Evolutionary conservation across 2,329 filamentous ascomycete genomes (phyloP), one percentile per base, ranked within the genome.

Genomic region (Diaporthe citri): DNA sequence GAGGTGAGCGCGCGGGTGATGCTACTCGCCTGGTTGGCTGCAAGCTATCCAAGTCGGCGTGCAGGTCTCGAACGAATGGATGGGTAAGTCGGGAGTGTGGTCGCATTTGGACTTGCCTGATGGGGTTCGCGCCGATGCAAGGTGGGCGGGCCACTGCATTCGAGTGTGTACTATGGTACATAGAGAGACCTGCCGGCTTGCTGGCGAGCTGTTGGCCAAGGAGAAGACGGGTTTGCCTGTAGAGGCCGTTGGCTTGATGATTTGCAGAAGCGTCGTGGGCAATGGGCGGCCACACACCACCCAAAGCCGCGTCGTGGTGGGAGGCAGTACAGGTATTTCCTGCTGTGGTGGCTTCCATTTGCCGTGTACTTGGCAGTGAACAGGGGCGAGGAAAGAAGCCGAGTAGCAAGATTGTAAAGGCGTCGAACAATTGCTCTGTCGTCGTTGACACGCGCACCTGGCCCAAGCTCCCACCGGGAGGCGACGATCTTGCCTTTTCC

Each of bases 21-120:
- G 46, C n/a, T 20, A 72, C 64, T 34, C 70, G 57, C 34, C 34
- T 64, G 70, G 46, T 28, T 64, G n/a, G 46, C 70, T 72, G 57
- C 70, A 52, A 55, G 57, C 34, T 28, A 48, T 34, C 48, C 64
- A 69, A 69, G 64, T 15, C 48, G 46, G 67, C 22, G 64, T 72
- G 70, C 70, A 72, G 56, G 52, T 72, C 57, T 72, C n/a, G 56
- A 72, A 72, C 41, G 31, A 59, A 59, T 48, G 69, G 56, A 28
- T 15, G 41, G 41, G 56, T 36, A 36, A 60, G 43, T 13, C 55
- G 34, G 69, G 28, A 15, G 22, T 59, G 25, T 48, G 55, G 69
- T 71, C 13, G 25, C 48, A 39, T 57, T 59, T 6, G 60, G 69
- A 71, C 41, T 71, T 71, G 55, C 52, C 55, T 48, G 69, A 59